These are phyloP conservation scores for Luvunga scandens DNA, from an alignment of 345 rosid genomes.

Conservation along the genomic window DNA sequence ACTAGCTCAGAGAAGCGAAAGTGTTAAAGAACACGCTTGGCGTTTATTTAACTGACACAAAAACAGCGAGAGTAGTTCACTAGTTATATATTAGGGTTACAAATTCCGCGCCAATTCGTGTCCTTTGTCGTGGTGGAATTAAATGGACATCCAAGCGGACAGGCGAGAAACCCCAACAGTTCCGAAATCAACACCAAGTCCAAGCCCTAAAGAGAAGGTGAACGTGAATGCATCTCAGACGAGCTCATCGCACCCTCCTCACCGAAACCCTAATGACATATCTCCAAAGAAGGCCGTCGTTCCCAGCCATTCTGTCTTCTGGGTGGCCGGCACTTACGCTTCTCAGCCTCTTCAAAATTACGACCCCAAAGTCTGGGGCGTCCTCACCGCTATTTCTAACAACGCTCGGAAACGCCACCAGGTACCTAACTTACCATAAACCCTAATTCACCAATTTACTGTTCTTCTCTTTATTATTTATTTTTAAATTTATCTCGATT, in stretches of 20 bases:
- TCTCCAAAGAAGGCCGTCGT: slow-evolving; percentile 34
- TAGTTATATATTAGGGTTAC: slow-evolving; percentile 28
- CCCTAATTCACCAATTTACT: slow-evolving; percentile 11
- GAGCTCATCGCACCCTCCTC: slow-evolving; percentile 23
- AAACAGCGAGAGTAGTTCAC: not conserved
- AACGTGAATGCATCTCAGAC: slow-evolving; percentile 22
- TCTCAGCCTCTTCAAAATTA: slow-evolving; percentile 65
- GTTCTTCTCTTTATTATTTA: not conserved
- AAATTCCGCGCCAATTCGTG: slow-evolving; percentile 52
- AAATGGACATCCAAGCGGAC: slow-evolving; percentile 36
- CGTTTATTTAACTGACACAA: not conserved
- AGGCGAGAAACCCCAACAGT: slow-evolving; percentile 17
- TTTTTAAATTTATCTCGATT: not conserved
- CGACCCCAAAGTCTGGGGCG: slow-evolving; percentile 81
- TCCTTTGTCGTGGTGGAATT: not conserved
- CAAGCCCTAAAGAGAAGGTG: slow-evolving; percentile 14
- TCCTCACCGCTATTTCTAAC: slow-evolving; percentile 82
- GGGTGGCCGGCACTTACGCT: slow-evolving; percentile 60
- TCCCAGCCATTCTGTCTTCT: slow-evolving; percentile 47
- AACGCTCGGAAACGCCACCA: slow-evolving; percentile 78
- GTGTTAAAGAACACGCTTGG: too few relatives aligned
- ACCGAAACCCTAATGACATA: slow-evolving; percentile 25
- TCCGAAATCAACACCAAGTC: slow-evolving; percentile 29
- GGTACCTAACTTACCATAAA: slow-evolving; percentile 30
- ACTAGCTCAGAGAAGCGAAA: too few relatives aligned